A percentile compares a stretch with the other conserved stretches of the same genome.
Conservation (phyloP, 163 green algal species). For the Scenedesmus sp. region DNA sequence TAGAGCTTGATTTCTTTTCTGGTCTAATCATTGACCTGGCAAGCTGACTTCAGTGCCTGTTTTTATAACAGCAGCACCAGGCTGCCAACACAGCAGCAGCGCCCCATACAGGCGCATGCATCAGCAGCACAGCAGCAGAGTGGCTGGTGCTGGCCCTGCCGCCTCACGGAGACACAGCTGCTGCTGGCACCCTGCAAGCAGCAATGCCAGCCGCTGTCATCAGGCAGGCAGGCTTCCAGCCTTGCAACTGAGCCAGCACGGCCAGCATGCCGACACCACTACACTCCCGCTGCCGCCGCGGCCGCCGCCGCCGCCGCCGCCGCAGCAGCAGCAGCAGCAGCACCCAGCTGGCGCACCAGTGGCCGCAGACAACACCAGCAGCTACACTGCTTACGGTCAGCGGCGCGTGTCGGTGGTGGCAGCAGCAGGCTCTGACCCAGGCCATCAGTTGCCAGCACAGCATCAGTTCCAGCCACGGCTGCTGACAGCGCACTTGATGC, state of each 20-base stretch:
- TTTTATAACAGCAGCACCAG: neutral
- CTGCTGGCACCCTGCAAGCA: neutral
- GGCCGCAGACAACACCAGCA: no score
- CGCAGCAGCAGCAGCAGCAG: conserved; percentile 13
- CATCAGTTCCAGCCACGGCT: neutral
- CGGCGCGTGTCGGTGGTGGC: neutral
- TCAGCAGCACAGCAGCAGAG: neutral
- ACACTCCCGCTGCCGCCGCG: no score
- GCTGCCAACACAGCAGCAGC: neutral
- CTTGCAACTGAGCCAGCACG: neutral
- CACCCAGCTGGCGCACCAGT: neutral
- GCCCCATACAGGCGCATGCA: neutral
- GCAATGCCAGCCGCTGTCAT: neutral
- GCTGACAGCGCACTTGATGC: conserved; percentile 16
- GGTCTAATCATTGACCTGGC: neutral
- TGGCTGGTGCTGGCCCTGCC: neutral
- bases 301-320: no score
- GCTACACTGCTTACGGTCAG: neutral
- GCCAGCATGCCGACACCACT: neutral
- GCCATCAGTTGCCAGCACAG: neutral
- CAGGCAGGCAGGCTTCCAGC: neutral
- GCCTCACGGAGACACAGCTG: neutral
- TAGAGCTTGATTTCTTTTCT: no score
- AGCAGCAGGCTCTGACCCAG: neutral
- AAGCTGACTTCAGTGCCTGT: no score